Base-by-base conservation (phyloP, 768 basidiomycete genomes). In the Coprinopsis strossmayeri region DNA sequence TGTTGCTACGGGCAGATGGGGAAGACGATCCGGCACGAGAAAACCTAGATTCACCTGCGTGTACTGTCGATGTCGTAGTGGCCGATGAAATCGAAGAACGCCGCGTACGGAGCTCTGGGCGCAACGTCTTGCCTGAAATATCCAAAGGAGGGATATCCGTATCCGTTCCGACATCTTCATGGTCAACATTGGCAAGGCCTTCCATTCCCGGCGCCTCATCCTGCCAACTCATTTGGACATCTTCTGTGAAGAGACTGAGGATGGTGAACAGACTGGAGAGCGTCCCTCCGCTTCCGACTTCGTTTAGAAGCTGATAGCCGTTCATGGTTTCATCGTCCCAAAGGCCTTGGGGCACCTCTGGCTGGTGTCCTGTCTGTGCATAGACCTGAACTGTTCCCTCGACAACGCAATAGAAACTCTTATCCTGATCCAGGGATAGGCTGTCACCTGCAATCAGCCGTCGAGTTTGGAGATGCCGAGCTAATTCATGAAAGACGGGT, bases 331-430 rank as follows among this genome's bases (percentile, higher is more conserved):
- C 88, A 46, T 84, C 81, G 32, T 90, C 89, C 82, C 84, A 89
- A 11, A 77, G 66, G 34, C 78, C 78, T 47, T 76, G 75, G 45
- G 67, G 70, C 3, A 63, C 65, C 25, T 73, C 71, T 10, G 69
- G 59, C 11, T 69, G 67, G 53, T 78, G 74, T 3, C 79, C 81
- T 0, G 83, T 81, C 50, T 80, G 78, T 13, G 90, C 90, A 62
- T 79, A 96, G 10, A 98, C 91, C 59, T 99, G 91, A 12, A 95
- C 95, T 52, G 78, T 87, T n/a, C 96, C 96, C 63, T 99, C 96
- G 26, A 98, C 86, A 27, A 99, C 95, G 62, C 92, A 97, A 65
- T 97, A 98, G 67, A 99, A 99, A 54, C 85, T 92, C 59, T 91
- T 91, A 68, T 97, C 89, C 60, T 88, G 78, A 56, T 93, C 87